Conservation (phyloP, 208 protist species). For the Porcisia hertigi region DNA sequence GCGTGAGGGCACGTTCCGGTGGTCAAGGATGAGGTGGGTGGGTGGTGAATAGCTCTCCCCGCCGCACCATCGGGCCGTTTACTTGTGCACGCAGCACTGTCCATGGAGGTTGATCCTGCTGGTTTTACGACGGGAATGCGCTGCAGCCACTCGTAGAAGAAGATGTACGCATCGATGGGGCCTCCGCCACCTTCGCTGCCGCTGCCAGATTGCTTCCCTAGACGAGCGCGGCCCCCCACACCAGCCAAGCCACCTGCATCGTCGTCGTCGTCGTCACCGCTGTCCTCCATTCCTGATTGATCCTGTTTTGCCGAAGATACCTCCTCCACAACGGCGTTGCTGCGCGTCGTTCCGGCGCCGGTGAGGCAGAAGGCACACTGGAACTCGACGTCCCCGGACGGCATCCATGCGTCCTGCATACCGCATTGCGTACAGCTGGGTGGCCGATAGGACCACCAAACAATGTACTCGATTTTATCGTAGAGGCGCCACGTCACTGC, state of each 20-base stretch:
- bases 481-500: slow-evolving; percentile 52
- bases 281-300: slow-evolving; percentile 31
- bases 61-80: background rate
- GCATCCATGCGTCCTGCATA: slow-evolving; percentile 73
- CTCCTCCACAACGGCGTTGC: slow-evolving; percentile 71
- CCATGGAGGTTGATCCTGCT: slow-evolving; percentile 3
- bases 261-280: slow-evolving; percentile 26
- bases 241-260: slow-evolving; percentile 4
- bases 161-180: slow-evolving; percentile 52
- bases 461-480: slow-evolving; percentile 84
- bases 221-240: slow-evolving; percentile 7
- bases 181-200: slow-evolving; percentile 18
- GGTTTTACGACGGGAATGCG: slow-evolving; percentile 24
- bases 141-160: slow-evolving; percentile 75
- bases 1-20: background rate
- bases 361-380: slow-evolving; percentile 66
- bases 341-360: slow-evolving; percentile 55
- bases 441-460: slow-evolving; percentile 81
- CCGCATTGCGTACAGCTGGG: slow-evolving; percentile 60
- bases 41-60: background rate
- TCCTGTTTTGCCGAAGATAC: slow-evolving; percentile 18
- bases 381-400: slow-evolving; percentile 58
- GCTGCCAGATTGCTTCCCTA: slow-evolving; percentile 3
- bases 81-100: background rate
- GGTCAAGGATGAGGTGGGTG: background rate